Evolutionary conservation across 345 rosid species (phyloP).

Genomic region (Pugionium cornutum): DNA sequence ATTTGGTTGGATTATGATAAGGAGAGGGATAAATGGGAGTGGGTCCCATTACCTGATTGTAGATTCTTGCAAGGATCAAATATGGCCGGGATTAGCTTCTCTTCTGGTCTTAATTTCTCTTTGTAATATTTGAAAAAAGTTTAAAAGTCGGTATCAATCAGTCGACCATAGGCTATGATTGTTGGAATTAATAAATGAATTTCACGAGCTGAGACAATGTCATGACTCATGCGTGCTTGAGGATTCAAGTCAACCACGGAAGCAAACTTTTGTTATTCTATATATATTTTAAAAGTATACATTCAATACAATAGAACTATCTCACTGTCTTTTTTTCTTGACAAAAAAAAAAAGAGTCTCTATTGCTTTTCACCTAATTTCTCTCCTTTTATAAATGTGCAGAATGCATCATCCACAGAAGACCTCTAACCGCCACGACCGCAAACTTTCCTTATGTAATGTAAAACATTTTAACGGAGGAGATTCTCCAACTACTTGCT

Average conservation of each 20-base stretch:
- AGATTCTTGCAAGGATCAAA: slow-evolving; percentile 61
- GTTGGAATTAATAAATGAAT: slow-evolving; percentile 27
- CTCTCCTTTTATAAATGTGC: too few species aligned
- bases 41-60: slow-evolving; percentile 55
- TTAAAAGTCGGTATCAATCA: slow-evolving; percentile 34
- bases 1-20: slow-evolving; percentile 57
- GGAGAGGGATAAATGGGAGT: slow-evolving; percentile 45
- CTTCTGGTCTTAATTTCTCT: slow-evolving; percentile 58
- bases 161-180: slow-evolving; percentile 32
- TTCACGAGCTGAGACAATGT: slow-evolving; percentile 35
- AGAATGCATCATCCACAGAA: too few species aligned
- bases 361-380: too few species aligned
- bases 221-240: slow-evolving; percentile 27
- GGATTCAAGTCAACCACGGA: slow-evolving; percentile 41
- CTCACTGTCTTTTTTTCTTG: too few species aligned
- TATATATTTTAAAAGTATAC: too few species aligned
- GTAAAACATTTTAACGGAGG: too few species aligned
- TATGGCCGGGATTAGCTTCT: slow-evolving; percentile 75
- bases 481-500: too few species aligned
- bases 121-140: slow-evolving; percentile 30
- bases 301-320: too few species aligned
- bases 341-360: too few species aligned
- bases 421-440: too few species aligned
- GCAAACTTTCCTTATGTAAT: too few species aligned
- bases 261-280: not conserved